Conservation (phyloP, 1,284 basidiomycete genomes). For the Tremellales sp. region DNA sequence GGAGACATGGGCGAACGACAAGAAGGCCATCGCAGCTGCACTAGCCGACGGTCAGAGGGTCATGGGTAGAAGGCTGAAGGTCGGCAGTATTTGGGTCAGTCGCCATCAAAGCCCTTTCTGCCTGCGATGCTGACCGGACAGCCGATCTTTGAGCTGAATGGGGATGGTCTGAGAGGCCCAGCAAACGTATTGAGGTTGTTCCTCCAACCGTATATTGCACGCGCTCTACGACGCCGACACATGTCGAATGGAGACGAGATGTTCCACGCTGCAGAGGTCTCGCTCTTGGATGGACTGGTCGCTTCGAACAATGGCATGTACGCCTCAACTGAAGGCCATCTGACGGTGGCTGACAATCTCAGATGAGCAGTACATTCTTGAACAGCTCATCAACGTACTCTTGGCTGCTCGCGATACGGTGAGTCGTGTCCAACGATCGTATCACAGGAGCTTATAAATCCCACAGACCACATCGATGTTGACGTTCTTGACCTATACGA, state of each 20-base stretch:
- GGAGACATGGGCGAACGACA: too few species aligned
- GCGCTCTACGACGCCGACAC: too few species aligned
- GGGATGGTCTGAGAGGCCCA: slow-evolving; percentile 26
- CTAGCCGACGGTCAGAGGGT: slow-evolving; percentile 28
- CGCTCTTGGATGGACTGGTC: too few species aligned
- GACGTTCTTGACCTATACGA: slow-evolving; percentile 30
- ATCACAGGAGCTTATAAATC: too few species aligned
- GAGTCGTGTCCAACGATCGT: too few species aligned
- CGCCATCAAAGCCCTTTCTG: neutral
- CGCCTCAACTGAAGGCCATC: too few species aligned
- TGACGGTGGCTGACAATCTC: too few species aligned
- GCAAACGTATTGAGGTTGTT: slow-evolving; percentile 29
- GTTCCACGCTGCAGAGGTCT: too few species aligned
- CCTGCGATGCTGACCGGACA: slow-evolving; percentile 5
- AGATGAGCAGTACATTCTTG: slow-evolving; percentile 36
- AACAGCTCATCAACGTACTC: slow-evolving; percentile 44
- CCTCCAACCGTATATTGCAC: slow-evolving; percentile 26
- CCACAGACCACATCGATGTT: slow-evolving; percentile 32
- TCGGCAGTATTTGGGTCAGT: slow-evolving; percentile 38
- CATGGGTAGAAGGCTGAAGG: slow-evolving; percentile 32
- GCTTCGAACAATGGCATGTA: too few species aligned
- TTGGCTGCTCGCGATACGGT: slow-evolving; percentile 44
- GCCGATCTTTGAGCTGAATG: slow-evolving; percentile 32
- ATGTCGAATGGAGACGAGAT: too few species aligned
- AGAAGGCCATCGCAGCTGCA: slow-evolving; percentile 27